Evolutionary conservation across 139 green algal species (phyloP), one percentile per base, ranked within the genome.

Genomic region (Bryopsis sp.): DNA sequence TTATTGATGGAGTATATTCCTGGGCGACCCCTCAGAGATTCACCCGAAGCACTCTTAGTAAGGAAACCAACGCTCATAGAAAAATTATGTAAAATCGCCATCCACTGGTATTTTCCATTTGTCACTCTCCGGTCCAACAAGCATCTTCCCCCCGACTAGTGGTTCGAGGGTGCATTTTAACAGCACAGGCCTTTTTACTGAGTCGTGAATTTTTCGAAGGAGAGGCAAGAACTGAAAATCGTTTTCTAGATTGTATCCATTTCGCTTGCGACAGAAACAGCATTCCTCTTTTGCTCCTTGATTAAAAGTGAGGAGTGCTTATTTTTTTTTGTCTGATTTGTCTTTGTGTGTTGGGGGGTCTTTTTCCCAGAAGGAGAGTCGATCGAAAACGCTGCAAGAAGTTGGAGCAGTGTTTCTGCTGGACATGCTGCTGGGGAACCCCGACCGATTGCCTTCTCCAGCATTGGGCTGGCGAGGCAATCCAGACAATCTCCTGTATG

Each of bases 381-480:
- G 31, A 11, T 3, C 39, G 58, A 48, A 2, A 48, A 33, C 15
- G n/a, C 33, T 80, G 8, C 62, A 79, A 63, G 84, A 87, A 58
- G 60, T 90, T 35, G 85, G 85, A 24, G 70, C 77, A 19, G 59
- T 94, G 58, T 81, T 94, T 34, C 68, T 88, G 70, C 68, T 92
- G 62, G 89, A 95, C 72, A 84, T 86, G 79, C 29, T 80, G 62
- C 68, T 85, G 35, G 86, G 89, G 63, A 94, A 95, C 71, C 61
- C 88, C 0, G 89, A 95, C 79, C 71, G 89, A 11, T 74, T 95
- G 70, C 85, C 81, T 5, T 89, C 80, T 73, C 38, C 72, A 22
- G 78, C 77, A 3, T 82, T 95, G 48, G 77, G 66, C 1, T 95
- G 89, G 89, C 68, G 85, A 2, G 89, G 89, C 48, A 95, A 95